A percentile compares a stretch with the other conserved stretches of the same genome.
These are phyloP conservation scores for Dryadomyces quercus-mongolicae DNA, from an alignment of 2,329 filamentous ascomycete species.

Conservation along the genomic window DNA sequence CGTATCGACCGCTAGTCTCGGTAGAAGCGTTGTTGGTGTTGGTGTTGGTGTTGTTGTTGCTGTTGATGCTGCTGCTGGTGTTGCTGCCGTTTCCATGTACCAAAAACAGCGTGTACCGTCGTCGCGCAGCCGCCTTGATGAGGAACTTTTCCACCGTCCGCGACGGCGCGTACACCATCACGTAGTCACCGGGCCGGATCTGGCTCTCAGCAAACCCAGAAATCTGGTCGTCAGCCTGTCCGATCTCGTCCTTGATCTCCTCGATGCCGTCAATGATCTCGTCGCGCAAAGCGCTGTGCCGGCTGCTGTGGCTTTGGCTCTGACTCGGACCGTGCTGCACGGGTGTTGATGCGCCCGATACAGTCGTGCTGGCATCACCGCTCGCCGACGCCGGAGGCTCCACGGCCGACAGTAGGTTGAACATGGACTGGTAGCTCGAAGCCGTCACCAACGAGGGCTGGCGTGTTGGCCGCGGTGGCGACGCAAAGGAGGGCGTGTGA, in stretches of 20 bases:
- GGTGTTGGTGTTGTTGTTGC: neutral
- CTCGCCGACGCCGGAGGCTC: slow-evolving; percentile 22
- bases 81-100: slow-evolving; percentile 24
- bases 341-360: slow-evolving; percentile 38
- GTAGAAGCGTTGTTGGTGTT: slow-evolving; percentile 5
- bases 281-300: slow-evolving; percentile 62
- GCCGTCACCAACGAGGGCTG: slow-evolving; percentile 29
- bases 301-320: slow-evolving; percentile 13
- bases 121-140: slow-evolving; percentile 72
- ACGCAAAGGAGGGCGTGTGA: neutral
- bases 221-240: slow-evolving; percentile 87
- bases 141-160: slow-evolving; percentile 83
- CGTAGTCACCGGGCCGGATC: slow-evolving; percentile 85
- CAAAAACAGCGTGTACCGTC: slow-evolving; percentile 84
- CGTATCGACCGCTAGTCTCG: slow-evolving; percentile 20
- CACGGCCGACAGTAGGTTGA: slow-evolving; percentile 67
- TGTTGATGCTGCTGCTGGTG: slow-evolving; percentile 16
- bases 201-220: slow-evolving; percentile 79
- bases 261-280: slow-evolving; percentile 91
- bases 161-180: slow-evolving; percentile 80
- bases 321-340: slow-evolving; percentile 20
- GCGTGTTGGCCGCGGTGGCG: slow-evolving; percentile 3
- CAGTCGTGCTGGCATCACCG: slow-evolving; percentile 5
- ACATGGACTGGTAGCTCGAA: slow-evolving; percentile 66
- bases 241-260: slow-evolving; percentile 91